Evolutionary conservation across 768 basidiomycete species (phyloP), one percentile per base, ranked within the genome.

Genomic region (Leccinum boreale): DNA sequence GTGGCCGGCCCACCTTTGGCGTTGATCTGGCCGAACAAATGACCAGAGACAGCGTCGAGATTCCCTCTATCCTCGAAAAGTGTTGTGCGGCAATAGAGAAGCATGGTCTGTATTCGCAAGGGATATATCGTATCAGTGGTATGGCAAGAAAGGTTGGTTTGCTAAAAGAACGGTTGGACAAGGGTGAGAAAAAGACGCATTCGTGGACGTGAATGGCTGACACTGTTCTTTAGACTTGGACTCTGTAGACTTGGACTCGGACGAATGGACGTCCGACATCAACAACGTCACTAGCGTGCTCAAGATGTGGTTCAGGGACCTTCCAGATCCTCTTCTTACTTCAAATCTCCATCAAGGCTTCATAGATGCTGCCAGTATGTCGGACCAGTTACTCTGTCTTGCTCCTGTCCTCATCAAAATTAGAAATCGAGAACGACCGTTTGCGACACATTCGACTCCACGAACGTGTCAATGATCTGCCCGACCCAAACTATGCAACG

Each of bases 401-500:
- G 15, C 12, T 51, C 21, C 1, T 29, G 19, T 46, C 14, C 50
- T 62, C 31, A 61, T 26, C 35, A 3, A 48, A 47, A 54, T 15
- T 64, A 94, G 90, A 86, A 69, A 90, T 90, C 61, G 97, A 98
- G 55, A 97, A 96, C 67, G 95, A 97, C 63, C 85, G 96, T 52
- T 77, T 98, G 62, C 84, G 96, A 58, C 96, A 98, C 67, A 98
- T 99, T 62, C 85, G 95, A 51, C 76, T 98, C 53, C 97, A 99
- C 67, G 97, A 98, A 69, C 86, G 94, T 48, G 94, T 99, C 48
- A 99, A 99, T 67, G 96, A 98, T 63, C 81, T 99, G 53, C 96
- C 97, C 12, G 97, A 99, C 74, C 84, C 97, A n/a, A 98, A 98
- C 73, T 99, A 99, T 67, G 92, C 97, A 2, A 96, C 96, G 1